These are phyloP conservation scores for Stereocaulon alpinum DNA, from an alignment of 495 filamentous ascomycete genomes.

Conservation along the genomic window DNA sequence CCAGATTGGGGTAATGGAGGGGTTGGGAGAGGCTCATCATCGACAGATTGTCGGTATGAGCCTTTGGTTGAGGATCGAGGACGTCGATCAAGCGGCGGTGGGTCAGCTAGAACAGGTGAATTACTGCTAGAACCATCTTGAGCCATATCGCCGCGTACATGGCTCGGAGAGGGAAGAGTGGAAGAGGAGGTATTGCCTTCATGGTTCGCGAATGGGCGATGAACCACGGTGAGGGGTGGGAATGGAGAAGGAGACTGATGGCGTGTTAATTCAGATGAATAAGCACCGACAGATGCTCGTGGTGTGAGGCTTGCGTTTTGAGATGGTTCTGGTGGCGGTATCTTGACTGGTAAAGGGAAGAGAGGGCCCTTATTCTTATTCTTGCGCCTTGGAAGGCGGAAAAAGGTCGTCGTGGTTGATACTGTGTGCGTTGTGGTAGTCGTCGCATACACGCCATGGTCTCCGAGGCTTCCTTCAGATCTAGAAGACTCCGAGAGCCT, in stretches of 20 bases:
- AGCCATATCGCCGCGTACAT: constrained; percentile 26
- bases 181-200: constrained; percentile 35
- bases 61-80: constrained; percentile 85
- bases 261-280: constrained; percentile 16
- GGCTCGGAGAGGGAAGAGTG: constrained; percentile 47
- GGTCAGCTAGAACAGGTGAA: constrained; percentile 49
- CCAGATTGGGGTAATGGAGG: constrained; percentile 49
- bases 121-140: constrained; percentile 49
- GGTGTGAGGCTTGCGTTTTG: constrained; percentile 18
- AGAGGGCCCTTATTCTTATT: constrained; percentile 64
- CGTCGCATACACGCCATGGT: constrained; percentile 53
- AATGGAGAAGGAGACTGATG: constrained; percentile 17
- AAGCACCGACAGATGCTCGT: constrained; percentile 12
- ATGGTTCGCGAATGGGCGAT: constrained; percentile 27
- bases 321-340: constrained; percentile 25
- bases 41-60: constrained; percentile 50
- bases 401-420: constrained; percentile 62
- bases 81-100: constrained; percentile 44
- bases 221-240: constrained; percentile 26
- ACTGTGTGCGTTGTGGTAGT: constrained; percentile 54
- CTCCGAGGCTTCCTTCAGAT: constrained; percentile 77
- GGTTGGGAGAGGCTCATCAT: constrained; percentile 46
- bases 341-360: constrained; percentile 76
- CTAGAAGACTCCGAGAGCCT: constrained; percentile 85
- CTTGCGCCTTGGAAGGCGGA: constrained; percentile 70